Percentiles rank a stretch among this genome's conserved stretches.
phyloP scores from a whole-genome alignment of 2,329 filamentous ascomycete genomes.

The Clonostachys rosea region DNA sequence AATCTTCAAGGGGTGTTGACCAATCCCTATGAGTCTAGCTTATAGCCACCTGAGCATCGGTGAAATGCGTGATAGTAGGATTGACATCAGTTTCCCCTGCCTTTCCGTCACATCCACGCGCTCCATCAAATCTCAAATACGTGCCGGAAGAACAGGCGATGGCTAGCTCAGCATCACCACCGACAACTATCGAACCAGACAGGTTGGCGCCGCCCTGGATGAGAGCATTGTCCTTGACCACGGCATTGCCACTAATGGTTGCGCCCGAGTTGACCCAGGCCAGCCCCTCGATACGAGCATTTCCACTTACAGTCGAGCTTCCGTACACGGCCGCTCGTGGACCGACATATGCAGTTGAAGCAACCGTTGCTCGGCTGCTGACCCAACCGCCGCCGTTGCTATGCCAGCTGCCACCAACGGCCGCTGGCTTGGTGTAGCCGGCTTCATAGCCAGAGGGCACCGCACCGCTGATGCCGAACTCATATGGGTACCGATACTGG shows the following conservation, averaged over 20 bases:
- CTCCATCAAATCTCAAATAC: neutral
- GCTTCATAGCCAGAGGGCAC: neutral
- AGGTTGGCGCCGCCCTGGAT: neutral
- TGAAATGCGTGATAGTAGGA: neutral
- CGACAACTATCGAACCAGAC: neutral
- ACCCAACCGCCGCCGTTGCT: constrained; percentile 1
- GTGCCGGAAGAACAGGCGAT: constrained; percentile 1
- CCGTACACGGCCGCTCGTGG: constrained; percentile 1
- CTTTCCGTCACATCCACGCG: constrained; percentile 1
- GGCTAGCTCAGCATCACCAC: constrained; percentile 1
- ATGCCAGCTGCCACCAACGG: neutral
- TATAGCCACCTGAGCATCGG: neutral
- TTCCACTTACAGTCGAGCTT: neutral
- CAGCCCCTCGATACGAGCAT: constrained; percentile 1
- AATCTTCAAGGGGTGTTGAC: too few relatives aligned
- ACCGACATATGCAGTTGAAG: neutral
- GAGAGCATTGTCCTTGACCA: constrained; percentile 1
- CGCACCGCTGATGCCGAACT: constrained; percentile 1
- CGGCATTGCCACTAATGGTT: neutral
- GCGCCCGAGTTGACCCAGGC: constrained; percentile 1
- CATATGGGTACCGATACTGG: constrained; percentile 1
- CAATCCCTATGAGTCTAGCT: too few relatives aligned
- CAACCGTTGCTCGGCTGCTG: neutral
- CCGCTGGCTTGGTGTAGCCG: neutral
- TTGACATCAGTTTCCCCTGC: constrained; percentile 1